These are phyloP conservation scores for Xylaria sp. DNA, from an alignment of 2,329 filamentous ascomycete species.

Conservation along the genomic window DNA sequence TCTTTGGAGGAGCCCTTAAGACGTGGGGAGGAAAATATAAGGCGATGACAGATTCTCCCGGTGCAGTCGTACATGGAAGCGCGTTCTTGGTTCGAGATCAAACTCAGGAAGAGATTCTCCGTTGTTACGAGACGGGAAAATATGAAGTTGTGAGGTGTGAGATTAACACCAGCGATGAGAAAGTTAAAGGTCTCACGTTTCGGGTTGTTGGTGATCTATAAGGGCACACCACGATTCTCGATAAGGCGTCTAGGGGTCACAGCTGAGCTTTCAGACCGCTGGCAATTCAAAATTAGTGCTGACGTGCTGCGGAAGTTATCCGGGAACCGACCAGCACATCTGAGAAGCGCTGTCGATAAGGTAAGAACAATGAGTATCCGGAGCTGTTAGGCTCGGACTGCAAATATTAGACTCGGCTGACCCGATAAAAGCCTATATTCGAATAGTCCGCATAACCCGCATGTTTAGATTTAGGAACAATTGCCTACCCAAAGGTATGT, in stretches of 20 bases:
- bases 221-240: background rate
- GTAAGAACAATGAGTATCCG: background rate
- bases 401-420: background rate
- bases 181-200: constrained; percentile 20
- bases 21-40: constrained; percentile 32
- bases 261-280: background rate
- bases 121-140: constrained; percentile 27
- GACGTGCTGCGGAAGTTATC: background rate
- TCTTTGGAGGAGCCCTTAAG: constrained; percentile 20
- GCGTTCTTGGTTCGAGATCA: constrained; percentile 20
- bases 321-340: background rate
- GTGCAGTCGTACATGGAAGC: background rate
- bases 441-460: background rate
- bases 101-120: constrained; percentile 25
- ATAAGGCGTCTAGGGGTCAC: too few relatives aligned
- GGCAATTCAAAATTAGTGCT: background rate
- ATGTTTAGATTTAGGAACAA: constrained; percentile 45
- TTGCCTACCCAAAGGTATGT: constrained; percentile 37
- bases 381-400: background rate
- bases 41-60: constrained; percentile 17
- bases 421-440: background rate
- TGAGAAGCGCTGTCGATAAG: background rate
- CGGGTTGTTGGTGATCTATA: constrained; percentile 9
- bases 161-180: constrained; percentile 1
- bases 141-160: constrained; percentile 30